Percentiles rank a stretch among this genome's conserved stretches.
phyloP scores from a whole-genome alignment of 2,329 filamentous ascomycete genomes.

The Sclerotinia nivalis region DNA sequence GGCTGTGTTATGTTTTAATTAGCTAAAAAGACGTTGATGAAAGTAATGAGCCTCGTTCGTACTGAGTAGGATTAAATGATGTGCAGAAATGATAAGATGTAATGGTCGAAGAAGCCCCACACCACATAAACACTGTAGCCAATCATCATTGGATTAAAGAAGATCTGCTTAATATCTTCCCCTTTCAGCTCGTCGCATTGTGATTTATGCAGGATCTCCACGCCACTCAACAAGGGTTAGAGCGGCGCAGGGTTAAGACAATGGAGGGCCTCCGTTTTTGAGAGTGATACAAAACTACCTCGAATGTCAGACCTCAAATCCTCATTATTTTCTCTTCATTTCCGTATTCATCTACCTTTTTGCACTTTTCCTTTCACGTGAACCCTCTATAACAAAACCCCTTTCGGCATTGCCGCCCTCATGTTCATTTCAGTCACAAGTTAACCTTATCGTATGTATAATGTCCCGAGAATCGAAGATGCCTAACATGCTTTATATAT shows the following conservation, averaged over 20 bases:
- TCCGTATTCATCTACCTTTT: not conserved
- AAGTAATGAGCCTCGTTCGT: not conserved
- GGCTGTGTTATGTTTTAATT: not conserved
- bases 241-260: not conserved
- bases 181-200: not conserved
- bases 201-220: not conserved
- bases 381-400: too few species aligned
- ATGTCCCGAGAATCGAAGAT: not conserved
- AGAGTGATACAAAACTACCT: constrained; percentile 14
- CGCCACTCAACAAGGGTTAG: not conserved
- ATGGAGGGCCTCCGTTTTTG: constrained; percentile 12
- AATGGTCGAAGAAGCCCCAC: not conserved
- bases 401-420: not conserved
- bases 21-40: not conserved
- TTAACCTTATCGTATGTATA: not conserved
- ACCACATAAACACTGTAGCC: not conserved
- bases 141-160: not conserved
- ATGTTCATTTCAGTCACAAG: not conserved
- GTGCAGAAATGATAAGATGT: not conserved
- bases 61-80: not conserved
- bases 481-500: not conserved
- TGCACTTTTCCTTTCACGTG: not conserved
- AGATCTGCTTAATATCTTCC: not conserved
- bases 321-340: not conserved
- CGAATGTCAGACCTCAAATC: not conserved